A percentile compares a stretch with the other conserved stretches of the same genome.
Conservation (phyloP, 1,284 basidiomycete genomes). For the Ceratobasidium sp. region DNA sequence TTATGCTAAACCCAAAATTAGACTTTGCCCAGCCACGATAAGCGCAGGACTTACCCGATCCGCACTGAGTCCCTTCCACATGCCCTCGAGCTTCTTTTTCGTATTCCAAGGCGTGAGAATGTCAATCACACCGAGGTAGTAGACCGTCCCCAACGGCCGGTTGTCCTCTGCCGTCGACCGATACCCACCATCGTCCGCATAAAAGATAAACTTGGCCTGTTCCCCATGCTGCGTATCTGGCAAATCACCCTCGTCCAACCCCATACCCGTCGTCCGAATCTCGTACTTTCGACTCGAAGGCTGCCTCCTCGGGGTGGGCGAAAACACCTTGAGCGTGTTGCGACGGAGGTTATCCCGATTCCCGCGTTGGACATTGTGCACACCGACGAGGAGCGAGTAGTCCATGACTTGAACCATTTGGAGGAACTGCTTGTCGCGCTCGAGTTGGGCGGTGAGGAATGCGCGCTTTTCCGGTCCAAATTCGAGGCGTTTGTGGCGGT, state of each 20-base stretch:
- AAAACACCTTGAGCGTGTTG: slow-evolving; percentile 90
- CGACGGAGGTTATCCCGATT: slow-evolving; percentile 90
- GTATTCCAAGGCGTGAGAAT: slow-evolving; percentile 88
- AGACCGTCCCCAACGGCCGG: slow-evolving; percentile 76
- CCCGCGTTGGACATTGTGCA: slow-evolving; percentile 90
- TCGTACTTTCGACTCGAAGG: slow-evolving; percentile 31
- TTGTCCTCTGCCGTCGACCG: slow-evolving; percentile 89
- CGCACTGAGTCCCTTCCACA: slow-evolving; percentile 89
- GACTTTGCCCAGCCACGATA: slow-evolving; percentile 1
- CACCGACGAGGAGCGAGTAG: slow-evolving; percentile 92
- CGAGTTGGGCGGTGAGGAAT: slow-evolving; percentile 86
- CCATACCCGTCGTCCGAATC: slow-evolving; percentile 6
- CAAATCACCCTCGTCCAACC: slow-evolving; percentile 53
- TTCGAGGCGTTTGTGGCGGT: slow-evolving; percentile 77
- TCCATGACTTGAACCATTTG: slow-evolving; percentile 92
- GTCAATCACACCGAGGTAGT: slow-evolving; percentile 95
- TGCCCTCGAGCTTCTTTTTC: slow-evolving; percentile 84
- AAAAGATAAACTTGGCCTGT: slow-evolving; percentile 88
- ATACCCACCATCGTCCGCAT: slow-evolving; percentile 95
- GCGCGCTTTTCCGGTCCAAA: slow-evolving; percentile 94
- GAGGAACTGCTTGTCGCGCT: slow-evolving; percentile 85
- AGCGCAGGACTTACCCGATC: slow-evolving; percentile 72
- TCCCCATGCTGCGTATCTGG: slow-evolving; percentile 75
- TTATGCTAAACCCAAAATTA: slow-evolving; percentile 68
- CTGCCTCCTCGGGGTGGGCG: slow-evolving; percentile 57